Conservation (phyloP, 2,329 filamentous ascomycete genomes). For the Colletotrichum sp. region DNA sequence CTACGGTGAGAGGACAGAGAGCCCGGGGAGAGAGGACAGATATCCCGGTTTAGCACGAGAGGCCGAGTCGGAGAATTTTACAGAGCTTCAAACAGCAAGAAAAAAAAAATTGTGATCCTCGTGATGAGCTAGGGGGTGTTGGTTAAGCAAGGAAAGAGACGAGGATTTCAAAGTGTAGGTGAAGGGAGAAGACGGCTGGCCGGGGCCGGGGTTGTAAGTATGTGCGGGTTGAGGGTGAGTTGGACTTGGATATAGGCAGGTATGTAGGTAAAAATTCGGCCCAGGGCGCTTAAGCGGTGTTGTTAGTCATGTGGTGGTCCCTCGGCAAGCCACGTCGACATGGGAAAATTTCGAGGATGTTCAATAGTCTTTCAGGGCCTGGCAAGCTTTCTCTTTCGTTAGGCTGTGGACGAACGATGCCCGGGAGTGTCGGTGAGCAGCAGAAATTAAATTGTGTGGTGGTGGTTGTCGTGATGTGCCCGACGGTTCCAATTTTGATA, state of each 20-base stretch:
- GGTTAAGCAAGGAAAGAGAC: neutral
- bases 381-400: neutral
- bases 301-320: neutral
- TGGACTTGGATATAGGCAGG: neutral
- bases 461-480: neutral
- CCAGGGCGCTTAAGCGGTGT: neutral
- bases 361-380: neutral
- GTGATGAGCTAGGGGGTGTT: neutral
- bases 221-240: neutral
- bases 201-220: neutral
- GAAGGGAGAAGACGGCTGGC: neutral
- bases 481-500: neutral
- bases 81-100: neutral
- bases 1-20: constrained; percentile 4
- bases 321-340: neutral
- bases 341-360: neutral
- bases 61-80: neutral
- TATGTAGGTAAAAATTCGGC: neutral
- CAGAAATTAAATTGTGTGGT: neutral
- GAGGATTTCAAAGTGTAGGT: neutral
- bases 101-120: neutral
- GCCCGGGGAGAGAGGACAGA: neutral
- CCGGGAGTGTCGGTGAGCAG: neutral
- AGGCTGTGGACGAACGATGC: neutral
- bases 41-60: neutral